A percentile compares a stretch with the other conserved stretches of the same genome.
Conservation (phyloP, 805 yeast genomes). For the Suhomyces kilbournensis region DNA sequence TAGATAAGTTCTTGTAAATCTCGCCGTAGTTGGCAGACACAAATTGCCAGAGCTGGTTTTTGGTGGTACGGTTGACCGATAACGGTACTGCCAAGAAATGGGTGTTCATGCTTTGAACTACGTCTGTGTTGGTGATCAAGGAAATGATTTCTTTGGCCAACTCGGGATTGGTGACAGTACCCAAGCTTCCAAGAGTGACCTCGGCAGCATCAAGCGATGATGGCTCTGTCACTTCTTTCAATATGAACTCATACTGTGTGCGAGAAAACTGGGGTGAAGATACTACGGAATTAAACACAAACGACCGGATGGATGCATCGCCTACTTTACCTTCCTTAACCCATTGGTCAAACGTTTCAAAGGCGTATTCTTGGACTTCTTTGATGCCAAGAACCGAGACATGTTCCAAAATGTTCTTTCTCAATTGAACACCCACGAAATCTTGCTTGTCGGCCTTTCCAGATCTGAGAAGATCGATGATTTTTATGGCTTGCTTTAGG, state of each 20-base stretch:
- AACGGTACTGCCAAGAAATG: conserved; percentile 49
- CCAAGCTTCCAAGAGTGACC: conserved; percentile 54
- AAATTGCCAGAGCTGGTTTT: conserved; percentile 47
- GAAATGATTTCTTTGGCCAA: conserved; percentile 39
- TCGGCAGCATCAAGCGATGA: conserved; percentile 57
- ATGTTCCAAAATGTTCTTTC: conserved; percentile 36
- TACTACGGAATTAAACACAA: conserved; percentile 43
- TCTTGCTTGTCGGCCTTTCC: conserved; percentile 17
- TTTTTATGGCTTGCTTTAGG: conserved; percentile 25
- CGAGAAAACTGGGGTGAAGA: conserved; percentile 30
- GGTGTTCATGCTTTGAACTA: conserved; percentile 57
- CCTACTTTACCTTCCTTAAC: conserved; percentile 18
- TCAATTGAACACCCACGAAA: conserved; percentile 31
- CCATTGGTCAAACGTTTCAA: conserved; percentile 27
- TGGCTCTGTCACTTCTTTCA: conserved; percentile 49
- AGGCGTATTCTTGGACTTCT: conserved; percentile 35
- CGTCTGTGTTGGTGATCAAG: conserved; percentile 38
- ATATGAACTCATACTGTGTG: conserved; percentile 37
- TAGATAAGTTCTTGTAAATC: conserved; percentile 43
- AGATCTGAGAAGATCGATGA: conserved; percentile 19
- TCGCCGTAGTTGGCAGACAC: conserved; percentile 46
- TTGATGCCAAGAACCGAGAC: conserved; percentile 41
- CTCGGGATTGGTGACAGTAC: conserved; percentile 37
- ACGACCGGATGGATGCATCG: conserved; percentile 44
- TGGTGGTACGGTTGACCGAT: conserved; percentile 43